Conservation (phyloP, 352 stramenopile genomes). For the Blastocystis hominis region DNA sequence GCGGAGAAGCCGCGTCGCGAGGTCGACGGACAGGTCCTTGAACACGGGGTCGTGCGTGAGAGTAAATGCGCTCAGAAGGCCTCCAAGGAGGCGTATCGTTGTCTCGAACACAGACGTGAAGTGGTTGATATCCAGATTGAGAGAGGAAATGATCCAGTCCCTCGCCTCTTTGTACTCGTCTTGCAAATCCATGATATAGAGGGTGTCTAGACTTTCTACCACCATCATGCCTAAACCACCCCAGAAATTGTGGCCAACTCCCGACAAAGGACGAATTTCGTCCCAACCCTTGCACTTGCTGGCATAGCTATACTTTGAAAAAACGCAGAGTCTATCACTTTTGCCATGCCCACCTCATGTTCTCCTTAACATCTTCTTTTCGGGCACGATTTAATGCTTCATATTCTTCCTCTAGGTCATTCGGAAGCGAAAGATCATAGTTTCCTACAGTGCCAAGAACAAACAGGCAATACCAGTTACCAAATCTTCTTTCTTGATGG, state of each 20-base stretch:
- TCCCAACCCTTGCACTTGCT: conserved; percentile 69
- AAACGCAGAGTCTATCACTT: not conserved
- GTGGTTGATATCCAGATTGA: conserved; percentile 72
- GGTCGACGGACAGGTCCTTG: conserved; percentile 69
- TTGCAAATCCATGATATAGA: conserved; percentile 72
- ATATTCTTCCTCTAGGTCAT: not conserved
- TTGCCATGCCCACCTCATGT: conserved; percentile 19
- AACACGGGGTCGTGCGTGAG: conserved; percentile 73
- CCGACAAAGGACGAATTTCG: conserved; percentile 69
- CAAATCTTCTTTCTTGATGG: not conserved
- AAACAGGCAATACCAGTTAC: not conserved
- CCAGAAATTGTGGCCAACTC: conserved; percentile 67
- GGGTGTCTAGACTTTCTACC: conserved; percentile 73
- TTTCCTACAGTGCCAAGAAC: not conserved
- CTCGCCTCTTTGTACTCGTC: conserved; percentile 70
- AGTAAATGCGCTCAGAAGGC: conserved; percentile 82
- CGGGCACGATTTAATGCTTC: not conserved
- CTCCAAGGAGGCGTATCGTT: conserved; percentile 88
- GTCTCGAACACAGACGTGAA: conserved; percentile 90
- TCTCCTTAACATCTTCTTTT: not conserved
- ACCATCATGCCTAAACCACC: conserved; percentile 70
- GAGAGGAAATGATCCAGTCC: conserved; percentile 59
- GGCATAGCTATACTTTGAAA: conserved; percentile 66
- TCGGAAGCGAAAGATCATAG: not conserved
- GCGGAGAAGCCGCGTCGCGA: conserved; percentile 69